Percentiles rank a stretch among this genome's conserved stretches.
Conservation (phyloP, 306 rosid genomes). For the Rubus parviflorus region DNA sequence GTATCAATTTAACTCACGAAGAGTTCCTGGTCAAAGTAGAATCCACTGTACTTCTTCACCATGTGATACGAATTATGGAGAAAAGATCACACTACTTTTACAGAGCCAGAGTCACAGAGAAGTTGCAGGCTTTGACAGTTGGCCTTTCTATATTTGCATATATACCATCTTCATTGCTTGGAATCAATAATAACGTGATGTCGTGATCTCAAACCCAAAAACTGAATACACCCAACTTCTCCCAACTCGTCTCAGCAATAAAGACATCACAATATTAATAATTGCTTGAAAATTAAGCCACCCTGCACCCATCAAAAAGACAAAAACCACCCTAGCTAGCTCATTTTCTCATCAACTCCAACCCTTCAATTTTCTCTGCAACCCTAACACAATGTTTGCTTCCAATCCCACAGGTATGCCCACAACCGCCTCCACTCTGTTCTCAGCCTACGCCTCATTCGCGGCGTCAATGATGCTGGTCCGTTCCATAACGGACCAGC, state of each 20-base stretch:
- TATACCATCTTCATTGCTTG: background rate
- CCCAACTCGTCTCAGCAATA: background rate
- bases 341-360: too few species aligned
- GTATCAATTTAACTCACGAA: too few species aligned
- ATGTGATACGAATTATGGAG: background rate
- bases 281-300: background rate
- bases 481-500: conserved; percentile 35
- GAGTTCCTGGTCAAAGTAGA: too few species aligned
- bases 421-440: conserved; percentile 23
- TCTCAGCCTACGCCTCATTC: conserved; percentile 43
- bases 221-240: background rate
- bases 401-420: background rate
- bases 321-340: too few species aligned
- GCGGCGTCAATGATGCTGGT: conserved; percentile 39
- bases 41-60: background rate
- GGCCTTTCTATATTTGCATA: background rate
- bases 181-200: background rate
- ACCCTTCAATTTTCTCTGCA: background rate
- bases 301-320: background rate
- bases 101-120: background rate
- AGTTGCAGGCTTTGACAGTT: background rate
- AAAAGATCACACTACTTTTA: background rate
- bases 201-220: background rate
- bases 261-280: background rate
- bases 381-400: background rate